Evolutionary conservation across 306 rosid species (phyloP), one percentile per base, ranked within the genome.

Genomic region (Erythrophleum fordii): DNA sequence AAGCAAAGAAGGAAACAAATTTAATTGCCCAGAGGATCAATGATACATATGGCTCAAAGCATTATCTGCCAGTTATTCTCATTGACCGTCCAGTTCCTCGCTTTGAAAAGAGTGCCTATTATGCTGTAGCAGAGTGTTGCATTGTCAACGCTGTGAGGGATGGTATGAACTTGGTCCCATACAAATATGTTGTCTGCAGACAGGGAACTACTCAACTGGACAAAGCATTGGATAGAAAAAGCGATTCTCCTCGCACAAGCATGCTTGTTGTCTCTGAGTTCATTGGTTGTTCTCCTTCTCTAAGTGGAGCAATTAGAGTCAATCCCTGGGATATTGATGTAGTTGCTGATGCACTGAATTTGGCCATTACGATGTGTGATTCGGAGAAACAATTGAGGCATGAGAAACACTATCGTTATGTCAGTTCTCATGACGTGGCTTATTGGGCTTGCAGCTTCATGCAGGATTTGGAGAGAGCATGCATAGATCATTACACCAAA

Each of bases 231-330:
- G 84, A 72, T 64, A 65, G 83, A 76, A 66, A 82, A 51, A 52
- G 78, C 23, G 88, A 85, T 80, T 76, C 87, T 62, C 87, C 89
- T 62, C 85, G 86, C 3, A 87, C 92, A 14, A 86, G 97, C 86
- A 77, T 87, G 91, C 88, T 93, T 46, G 96, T 93, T 34, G 94
- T 91, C 48, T 93, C 98, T 55, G 97, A 93, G 86, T 93, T 91
- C 70, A 86, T 90, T 69, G 97, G 98, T 45, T 91, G 97, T 77
- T 93, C 97, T 44, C 97, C 94, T 46, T 91, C 98, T 44, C 83
- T 93, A 25, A 91, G 98, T 76, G 98, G 98, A 61, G 98, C 98
- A 62, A 86, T 93, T 83, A 90, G 92, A 86, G 92, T 93, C 72
- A 93, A 93, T 80, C 97, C 97, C 37, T 91, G 97, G 97, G 89